Evolutionary conservation across 192 early-diverging fungal species (phyloP), one percentile per base, ranked within the genome.

Genomic region (Gaertneriomyces semiglobifer): DNA sequence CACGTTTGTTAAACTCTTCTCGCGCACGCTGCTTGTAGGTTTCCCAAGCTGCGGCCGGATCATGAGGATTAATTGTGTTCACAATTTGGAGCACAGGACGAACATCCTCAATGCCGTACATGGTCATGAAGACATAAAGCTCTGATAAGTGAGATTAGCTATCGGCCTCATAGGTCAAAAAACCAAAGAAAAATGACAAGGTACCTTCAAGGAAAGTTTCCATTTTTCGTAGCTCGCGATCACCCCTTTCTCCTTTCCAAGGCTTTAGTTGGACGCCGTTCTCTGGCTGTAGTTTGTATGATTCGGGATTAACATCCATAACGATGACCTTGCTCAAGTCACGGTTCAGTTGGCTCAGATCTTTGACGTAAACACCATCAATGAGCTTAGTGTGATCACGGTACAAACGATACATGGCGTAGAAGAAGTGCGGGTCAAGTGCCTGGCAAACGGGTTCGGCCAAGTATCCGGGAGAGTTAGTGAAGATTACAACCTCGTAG

Each of bases 401-500:
- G 84, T 88, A 98, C 46, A 99, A 80, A 41, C 89, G 86, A 71
- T 93, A 95, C 63, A 87, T 87, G 53, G 88, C 88, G 63, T 86
- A 89, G 62, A 78, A 66, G 76, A 88, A 88, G 66, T 93, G 86
- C 56, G 94, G 92, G 70, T 99, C 97, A 10, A 99, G 74, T 65
- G 92, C 89, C 56, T 90, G 88, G 66, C 96, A 70, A 48, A 98
- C 87, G 38, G 91, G 89, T 61, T 86, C 77, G 42, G 91, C 97
- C 71, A 89, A 83, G 88, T 92, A 86, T 65, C 86, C 78, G 9
- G 86, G 89, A 68, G 93, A 89, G 45, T 86, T 93, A 38, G 97
- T 95, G 69, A 95, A 97, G 18, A 99, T 86, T 20, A 99, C 94
- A 57, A 98, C 86, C 81, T 99, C 97, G 76, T 86, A 99, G 76